Evolutionary conservation across 228 moss, liverwort and hornwort genomes (phyloP), one percentile per base, ranked within the genome.

Genomic region (Sphagnum magellanicum): DNA sequence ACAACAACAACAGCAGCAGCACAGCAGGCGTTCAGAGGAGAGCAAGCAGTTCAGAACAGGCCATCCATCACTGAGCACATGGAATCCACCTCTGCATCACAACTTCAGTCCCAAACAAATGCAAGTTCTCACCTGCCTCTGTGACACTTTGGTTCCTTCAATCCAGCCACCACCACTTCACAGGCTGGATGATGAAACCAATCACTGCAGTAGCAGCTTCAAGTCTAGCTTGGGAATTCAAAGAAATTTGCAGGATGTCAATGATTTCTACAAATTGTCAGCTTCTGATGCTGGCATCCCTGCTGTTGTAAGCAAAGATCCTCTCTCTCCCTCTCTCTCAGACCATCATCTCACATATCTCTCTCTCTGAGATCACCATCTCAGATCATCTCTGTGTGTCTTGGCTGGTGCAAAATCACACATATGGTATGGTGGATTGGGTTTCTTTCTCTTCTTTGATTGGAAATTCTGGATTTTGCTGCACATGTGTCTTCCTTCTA

Each of bases 121-220:
- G 64, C 76, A 69, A 66, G 81, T 76, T 4, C 79, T 91, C 16
- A 17, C 84, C 7, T 81, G 85, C 5, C 64, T 97, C 0, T 97
- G 96, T 73, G 88, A 90, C 50, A 72, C 90, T 5, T 51, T 97
- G 0, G 80, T 93, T 62, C 93, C 93, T 16, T 83, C 93, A 0
- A 71, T 93, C 50, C 68, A 78, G 11, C 68, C 81, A 50, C 81
- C 71, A 57, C 59, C 32, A 32, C 32, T 32, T 32, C 32, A 32
- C 32, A 2, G 0, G 32, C 32, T 32, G 32, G 32, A 3, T 17
- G 50, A 5, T 0, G 65, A 53, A 11, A 64, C 46, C 47, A 52
- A 14, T 4, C 13, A 47, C 15, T 11, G 16, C 7, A 17, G 5
- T 7, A 68, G 52, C 74, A 81, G 53, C 66, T 68, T 55, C 10